Percentiles rank a stretch among this genome's conserved stretches.
Evolutionary conservation across 768 basidiomycete species (phyloP).

Genomic region (Naganishia kalamii): DNA sequence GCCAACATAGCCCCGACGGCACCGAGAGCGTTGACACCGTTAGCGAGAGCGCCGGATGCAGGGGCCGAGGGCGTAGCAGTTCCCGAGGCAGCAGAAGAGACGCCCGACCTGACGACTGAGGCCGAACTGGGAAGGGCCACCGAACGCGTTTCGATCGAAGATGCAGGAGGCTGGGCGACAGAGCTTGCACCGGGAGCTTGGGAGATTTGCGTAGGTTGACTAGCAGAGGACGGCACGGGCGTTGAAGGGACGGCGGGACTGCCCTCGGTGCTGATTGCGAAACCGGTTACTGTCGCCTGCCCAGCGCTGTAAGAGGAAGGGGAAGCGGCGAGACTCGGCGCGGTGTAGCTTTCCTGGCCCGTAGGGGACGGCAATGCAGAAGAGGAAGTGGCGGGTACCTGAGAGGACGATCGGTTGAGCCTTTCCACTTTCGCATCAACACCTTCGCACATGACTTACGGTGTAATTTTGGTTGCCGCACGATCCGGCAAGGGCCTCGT

Average conservation of each 20-base stretch:
- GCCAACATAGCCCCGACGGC: constrained; percentile 24
- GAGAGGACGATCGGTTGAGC: not conserved
- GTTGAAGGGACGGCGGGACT: too few species aligned
- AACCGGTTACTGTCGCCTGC: not conserved
- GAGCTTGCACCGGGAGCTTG: not conserved
- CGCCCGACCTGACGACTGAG: not conserved
- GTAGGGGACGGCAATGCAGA: constrained; percentile 31
- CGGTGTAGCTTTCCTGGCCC: constrained; percentile 32
- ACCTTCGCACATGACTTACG: not conserved
- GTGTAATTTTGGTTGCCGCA: constrained; percentile 44
- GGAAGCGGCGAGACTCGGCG: constrained; percentile 33
- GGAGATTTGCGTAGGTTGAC: not conserved
- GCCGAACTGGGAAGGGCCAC: not conserved
- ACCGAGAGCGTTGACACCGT: not conserved
- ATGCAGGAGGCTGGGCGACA: too few species aligned
- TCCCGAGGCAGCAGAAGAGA: not conserved
- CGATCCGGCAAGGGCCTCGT: constrained; percentile 35
- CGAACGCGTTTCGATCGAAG: too few species aligned
- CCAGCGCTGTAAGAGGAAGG: constrained; percentile 22
- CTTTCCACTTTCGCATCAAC: too few species aligned
- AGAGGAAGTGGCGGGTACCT: constrained; percentile 30
- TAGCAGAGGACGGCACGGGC: not conserved
- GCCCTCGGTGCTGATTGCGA: constrained; percentile 21
- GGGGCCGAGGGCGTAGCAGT: constrained; percentile 9
- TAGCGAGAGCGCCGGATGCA: constrained; percentile 12